These are phyloP conservation scores for Sclerotinia subarctica DNA, from an alignment of 2,329 filamentous ascomycete species.

Conservation along the genomic window DNA sequence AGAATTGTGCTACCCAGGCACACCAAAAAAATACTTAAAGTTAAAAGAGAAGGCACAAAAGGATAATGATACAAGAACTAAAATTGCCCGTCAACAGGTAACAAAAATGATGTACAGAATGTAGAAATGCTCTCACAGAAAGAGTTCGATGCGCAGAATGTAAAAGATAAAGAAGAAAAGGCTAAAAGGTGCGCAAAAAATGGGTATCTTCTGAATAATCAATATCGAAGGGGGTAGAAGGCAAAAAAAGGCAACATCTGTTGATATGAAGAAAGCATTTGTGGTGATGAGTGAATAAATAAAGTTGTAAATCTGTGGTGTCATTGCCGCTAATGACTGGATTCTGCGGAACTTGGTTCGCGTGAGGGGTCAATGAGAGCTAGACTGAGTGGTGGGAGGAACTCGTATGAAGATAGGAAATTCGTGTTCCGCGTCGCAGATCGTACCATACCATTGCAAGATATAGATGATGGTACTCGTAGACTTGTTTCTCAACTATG, in stretches of 20 bases:
- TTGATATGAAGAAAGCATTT: constrained; percentile 7
- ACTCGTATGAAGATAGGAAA: constrained; percentile 39
- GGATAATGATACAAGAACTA: constrained; percentile 18
- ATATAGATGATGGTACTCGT: no score
- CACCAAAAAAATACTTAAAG: not conserved
- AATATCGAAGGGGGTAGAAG: constrained; percentile 17
- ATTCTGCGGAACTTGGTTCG: constrained; percentile 8
- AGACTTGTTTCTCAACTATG: no score
- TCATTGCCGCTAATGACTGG: not conserved
- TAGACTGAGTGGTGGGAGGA: constrained; percentile 47
- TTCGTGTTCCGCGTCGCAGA: no score
- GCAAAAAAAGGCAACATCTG: not conserved
- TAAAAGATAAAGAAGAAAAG: not conserved
- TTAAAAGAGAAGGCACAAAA: not conserved
- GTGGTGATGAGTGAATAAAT: constrained; percentile 12
- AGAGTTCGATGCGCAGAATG: constrained; percentile 8
- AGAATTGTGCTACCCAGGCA: not conserved
- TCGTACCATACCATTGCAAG: no score
- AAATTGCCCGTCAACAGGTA: constrained; percentile 12
- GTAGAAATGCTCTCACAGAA: not conserved
- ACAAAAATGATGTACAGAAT: constrained; percentile 18
- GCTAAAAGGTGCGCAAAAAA: constrained; percentile 13
- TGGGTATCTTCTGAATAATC: constrained; percentile 21
- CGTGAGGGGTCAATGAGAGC: constrained; percentile 22
- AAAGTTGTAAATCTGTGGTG: constrained; percentile 3